Percentiles rank a stretch among this genome's conserved stretches.
Evolutionary conservation across 495 filamentous ascomycete genomes (phyloP).

Genomic region (Hypoxylon trugodes): DNA sequence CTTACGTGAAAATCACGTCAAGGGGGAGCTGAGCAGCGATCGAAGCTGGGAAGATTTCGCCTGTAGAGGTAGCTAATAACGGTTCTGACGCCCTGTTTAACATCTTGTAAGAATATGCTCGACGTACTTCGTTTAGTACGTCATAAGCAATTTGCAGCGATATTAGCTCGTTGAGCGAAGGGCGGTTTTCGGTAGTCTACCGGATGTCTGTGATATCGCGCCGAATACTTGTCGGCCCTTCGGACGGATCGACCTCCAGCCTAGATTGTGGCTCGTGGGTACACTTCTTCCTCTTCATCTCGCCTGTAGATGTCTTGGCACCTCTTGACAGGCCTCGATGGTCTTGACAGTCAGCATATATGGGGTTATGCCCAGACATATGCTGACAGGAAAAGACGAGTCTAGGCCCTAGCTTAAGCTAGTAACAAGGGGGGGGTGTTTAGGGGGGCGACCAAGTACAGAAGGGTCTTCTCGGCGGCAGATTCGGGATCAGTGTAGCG

Average conservation of each 20-base stretch:
- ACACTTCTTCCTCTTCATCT: slow-evolving; percentile 13
- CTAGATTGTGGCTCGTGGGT: slow-evolving; percentile 31
- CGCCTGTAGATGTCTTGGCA: slow-evolving; percentile 30
- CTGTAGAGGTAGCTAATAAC: neutral
- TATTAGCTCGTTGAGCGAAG: slow-evolving; percentile 20
- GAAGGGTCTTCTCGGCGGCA: slow-evolving; percentile 7
- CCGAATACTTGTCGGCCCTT: slow-evolving; percentile 24
- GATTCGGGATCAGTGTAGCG: slow-evolving; percentile 26
- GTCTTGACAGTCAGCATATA: slow-evolving; percentile 2
- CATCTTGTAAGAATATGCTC: slow-evolving; percentile 19
- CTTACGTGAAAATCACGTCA: slow-evolving; percentile 17
- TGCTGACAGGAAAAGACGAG: slow-evolving; percentile 22
- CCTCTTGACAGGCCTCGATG: slow-evolving; percentile 15
- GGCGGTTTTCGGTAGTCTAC: slow-evolving; percentile 25
- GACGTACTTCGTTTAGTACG: neutral
- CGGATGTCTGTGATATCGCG: neutral
- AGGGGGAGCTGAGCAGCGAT: slow-evolving; percentile 7
- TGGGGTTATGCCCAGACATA: slow-evolving; percentile 10
- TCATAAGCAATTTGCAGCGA: slow-evolving; percentile 9
- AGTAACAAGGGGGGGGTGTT: slow-evolving; percentile 4
- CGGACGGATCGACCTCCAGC: slow-evolving; percentile 18
- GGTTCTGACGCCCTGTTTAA: slow-evolving; percentile 3
- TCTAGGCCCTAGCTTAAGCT: slow-evolving; percentile 19
- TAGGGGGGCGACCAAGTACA: slow-evolving; percentile 10
- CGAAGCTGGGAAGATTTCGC: slow-evolving; percentile 18